phyloP scores from a whole-genome alignment of 805 yeast species.

The Starmerella stellata region DNA sequence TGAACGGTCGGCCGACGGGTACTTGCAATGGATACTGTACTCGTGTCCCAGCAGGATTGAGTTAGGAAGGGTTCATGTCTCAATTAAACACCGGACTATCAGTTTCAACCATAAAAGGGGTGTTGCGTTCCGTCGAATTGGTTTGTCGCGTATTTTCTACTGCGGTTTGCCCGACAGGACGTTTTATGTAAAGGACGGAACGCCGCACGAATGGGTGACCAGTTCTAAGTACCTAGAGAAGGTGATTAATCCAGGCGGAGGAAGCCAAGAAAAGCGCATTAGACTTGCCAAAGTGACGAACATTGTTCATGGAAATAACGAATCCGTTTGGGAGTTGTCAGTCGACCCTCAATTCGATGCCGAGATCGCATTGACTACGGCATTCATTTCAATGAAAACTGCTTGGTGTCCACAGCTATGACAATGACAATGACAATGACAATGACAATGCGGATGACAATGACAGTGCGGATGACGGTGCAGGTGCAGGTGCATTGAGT shows the following conservation, averaged over 20 bases:
- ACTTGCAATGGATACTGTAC: constrained; percentile 36
- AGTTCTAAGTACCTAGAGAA: constrained; percentile 35
- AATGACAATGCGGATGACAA: no score
- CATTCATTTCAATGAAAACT: constrained; percentile 41
- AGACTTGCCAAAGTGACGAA: constrained; percentile 39
- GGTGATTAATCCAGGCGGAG: constrained; percentile 38
- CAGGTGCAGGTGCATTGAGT: no score
- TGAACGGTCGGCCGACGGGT: constrained; percentile 34
- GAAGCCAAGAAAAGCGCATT: constrained; percentile 35
- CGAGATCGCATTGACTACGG: constrained; percentile 41
- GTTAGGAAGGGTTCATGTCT: constrained; percentile 29
- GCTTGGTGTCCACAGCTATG: no score
- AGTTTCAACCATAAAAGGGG: constrained; percentile 19
- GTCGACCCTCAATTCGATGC: constrained; percentile 33
- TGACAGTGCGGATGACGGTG: no score
- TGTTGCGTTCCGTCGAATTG: constrained; percentile 27
- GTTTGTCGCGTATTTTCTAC: constrained; percentile 25
- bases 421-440: no score
- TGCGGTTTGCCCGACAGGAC: constrained; percentile 27
- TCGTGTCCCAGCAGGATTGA: constrained; percentile 30
- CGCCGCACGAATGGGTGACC: constrained; percentile 39
- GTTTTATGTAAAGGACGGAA: constrained; percentile 38
- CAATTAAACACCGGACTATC: constrained; percentile 23
- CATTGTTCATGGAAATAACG: constrained; percentile 41
- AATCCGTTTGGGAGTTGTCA: constrained; percentile 40